Conservation (phyloP, 176 grass and related monocot genomes). For the Eragrostis curvula region DNA sequence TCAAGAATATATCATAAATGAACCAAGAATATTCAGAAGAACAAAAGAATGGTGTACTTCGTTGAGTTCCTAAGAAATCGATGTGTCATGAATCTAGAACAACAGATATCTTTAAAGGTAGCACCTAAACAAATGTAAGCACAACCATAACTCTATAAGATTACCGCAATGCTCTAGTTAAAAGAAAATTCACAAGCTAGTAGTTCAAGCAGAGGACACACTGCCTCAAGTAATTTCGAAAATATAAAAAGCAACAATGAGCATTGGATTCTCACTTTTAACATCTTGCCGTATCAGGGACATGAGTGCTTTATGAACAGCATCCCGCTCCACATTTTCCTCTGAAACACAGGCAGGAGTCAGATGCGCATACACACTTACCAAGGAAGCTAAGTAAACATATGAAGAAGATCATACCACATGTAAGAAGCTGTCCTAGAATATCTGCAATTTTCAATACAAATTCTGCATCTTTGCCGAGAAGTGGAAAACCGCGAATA, state of each 20-base stretch:
- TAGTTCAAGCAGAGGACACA: constrained; percentile 22
- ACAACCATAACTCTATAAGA: background rate
- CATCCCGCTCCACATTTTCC: constrained; percentile 99
- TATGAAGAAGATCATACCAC: constrained; percentile 63
- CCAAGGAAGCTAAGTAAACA: constrained; percentile 25
- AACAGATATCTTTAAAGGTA: constrained; percentile 12
- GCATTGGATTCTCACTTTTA: constrained; percentile 65
- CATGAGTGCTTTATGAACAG: constrained; percentile 96
- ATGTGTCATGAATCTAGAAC: constrained; percentile 6
- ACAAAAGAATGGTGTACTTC: background rate
- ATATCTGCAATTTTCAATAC: constrained; percentile 96
- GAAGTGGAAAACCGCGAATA: constrained; percentile 96
- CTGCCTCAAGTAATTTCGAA: constrained; percentile 9
- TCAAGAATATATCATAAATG: constrained; percentile 7
- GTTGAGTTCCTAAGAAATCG: constrained; percentile 14
- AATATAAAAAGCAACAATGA: constrained; percentile 29
- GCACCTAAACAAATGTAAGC: constrained; percentile 12
- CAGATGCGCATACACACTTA: constrained; percentile 28
- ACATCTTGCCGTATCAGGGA: constrained; percentile 94
- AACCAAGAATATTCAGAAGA: constrained; percentile 14
- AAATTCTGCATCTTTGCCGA: constrained; percentile 89
- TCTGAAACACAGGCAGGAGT: constrained; percentile 54
- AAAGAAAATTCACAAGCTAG: constrained; percentile 26
- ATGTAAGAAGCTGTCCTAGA: constrained; percentile 87
- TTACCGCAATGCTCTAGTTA: background rate